Evolutionary conservation across 495 filamentous ascomycete species (phyloP).

Genomic region (Xylaria longipes): DNA sequence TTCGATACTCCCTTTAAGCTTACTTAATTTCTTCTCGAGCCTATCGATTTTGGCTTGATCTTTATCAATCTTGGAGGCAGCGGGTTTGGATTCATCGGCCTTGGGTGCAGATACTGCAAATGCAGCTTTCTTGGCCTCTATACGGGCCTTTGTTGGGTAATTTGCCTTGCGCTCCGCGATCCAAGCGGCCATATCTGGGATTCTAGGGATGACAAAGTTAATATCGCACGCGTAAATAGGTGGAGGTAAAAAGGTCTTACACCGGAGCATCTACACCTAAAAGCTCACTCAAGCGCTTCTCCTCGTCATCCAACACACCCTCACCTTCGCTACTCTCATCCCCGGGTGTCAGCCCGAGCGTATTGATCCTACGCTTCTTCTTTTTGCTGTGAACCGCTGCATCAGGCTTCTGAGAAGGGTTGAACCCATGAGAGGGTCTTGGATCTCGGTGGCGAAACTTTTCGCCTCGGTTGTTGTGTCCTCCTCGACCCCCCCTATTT

Average conservation of each 20-base stretch:
- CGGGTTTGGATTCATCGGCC: slow-evolving; percentile 36
- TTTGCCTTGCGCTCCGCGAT: slow-evolving; percentile 78
- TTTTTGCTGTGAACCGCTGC: slow-evolving; percentile 65
- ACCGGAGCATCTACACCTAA: slow-evolving; percentile 53
- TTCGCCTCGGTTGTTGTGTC: slow-evolving; percentile 57
- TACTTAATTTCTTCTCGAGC: slow-evolving; percentile 57
- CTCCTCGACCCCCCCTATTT: slow-evolving; percentile 57
- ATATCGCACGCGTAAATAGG: slow-evolving; percentile 27
- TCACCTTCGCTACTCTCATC: slow-evolving; percentile 65
- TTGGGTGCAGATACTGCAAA: slow-evolving; percentile 27
- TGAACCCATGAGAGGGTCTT: slow-evolving; percentile 42
- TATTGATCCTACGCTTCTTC: slow-evolving; percentile 78
- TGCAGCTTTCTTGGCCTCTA: slow-evolving; percentile 55
- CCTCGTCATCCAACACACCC: slow-evolving; percentile 71
- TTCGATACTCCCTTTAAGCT: slow-evolving; percentile 57
- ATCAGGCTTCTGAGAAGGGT: slow-evolving; percentile 70
- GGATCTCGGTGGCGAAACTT: slow-evolving; percentile 51
- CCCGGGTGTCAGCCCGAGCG: slow-evolving; percentile 79
- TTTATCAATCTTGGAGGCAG: slow-evolving; percentile 42
- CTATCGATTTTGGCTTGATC: slow-evolving; percentile 55
- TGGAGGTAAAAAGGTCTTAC: slow-evolving; percentile 40
- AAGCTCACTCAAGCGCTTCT: slow-evolving; percentile 73
- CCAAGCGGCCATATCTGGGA: slow-evolving; percentile 77
- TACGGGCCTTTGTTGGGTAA: slow-evolving; percentile 75
- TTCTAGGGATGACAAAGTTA: slow-evolving; percentile 51